Evolutionary conservation across 2,329 filamentous ascomycete genomes (phyloP), one percentile per base, ranked within the genome.

Genomic region (Phyllosticta citrichinensis): DNA sequence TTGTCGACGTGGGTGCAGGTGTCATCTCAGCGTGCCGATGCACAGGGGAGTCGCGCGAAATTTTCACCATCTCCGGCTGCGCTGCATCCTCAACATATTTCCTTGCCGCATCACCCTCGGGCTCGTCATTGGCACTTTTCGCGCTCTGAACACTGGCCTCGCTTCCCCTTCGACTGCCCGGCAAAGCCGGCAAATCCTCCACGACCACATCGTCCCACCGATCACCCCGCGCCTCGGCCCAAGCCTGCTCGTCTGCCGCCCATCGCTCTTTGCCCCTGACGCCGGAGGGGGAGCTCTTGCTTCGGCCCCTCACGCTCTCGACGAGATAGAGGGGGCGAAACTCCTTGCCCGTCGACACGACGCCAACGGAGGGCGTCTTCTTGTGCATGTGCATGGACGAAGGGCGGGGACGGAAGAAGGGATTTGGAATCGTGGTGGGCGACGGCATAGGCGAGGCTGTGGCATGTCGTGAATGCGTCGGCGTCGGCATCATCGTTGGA

Each of bases 241-340:
- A 47, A 4, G 19, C 27, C 20, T 30, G 5, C 8, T 65, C 62
- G 33, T 64, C 66, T 6, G 22, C 47, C 9, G 3, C 30, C 40
- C 40, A 47, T 47, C 40, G 40, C 6, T 47, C 40, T 14, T 47
- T 47, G 14, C 40, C 40, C 40, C 40, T 47, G 40, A 47, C n/a
- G 76, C 77, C 64, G 77, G 70, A 64, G 71, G 75, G 68, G 19
- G 71, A 68, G 66, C 80, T 79, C 19, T 76, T 24, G 2, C 35
- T 40, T 74, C 57, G 65, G 80, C 27, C 12, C 14, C 55, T 51
- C 22, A 54, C 83, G 30, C 79, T 85, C 71, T 95, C 89, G 6
- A 96, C 83, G 22, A 96, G 84, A 73, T 89, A 93, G 9, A 97
- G 76, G 0, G 92, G 92, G 66, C 88, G 86, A 68, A 92, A 87